phyloP scores from a whole-genome alignment of 768 basidiomycete species.

The Psilocybe azurescens region DNA sequence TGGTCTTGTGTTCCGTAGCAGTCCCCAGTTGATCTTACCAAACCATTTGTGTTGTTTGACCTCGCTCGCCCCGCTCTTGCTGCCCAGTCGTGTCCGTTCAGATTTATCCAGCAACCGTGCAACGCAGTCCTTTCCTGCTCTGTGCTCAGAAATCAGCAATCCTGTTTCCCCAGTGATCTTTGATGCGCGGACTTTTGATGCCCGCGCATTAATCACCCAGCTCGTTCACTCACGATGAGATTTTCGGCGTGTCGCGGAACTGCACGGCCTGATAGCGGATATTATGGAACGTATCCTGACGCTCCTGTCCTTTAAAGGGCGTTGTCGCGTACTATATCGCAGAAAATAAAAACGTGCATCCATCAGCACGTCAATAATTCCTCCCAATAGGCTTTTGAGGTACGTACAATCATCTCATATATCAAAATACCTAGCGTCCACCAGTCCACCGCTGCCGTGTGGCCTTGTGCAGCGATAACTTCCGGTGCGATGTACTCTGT shows the following conservation, averaged over 20 bases:
- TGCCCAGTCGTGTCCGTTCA: slow-evolving; percentile 87
- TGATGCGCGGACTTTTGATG: slow-evolving; percentile 31
- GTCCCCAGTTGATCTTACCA: slow-evolving; percentile 93
- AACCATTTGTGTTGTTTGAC: slow-evolving; percentile 99
- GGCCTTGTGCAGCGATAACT: slow-evolving; percentile 95
- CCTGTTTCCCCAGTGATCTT: slow-evolving; percentile 22
- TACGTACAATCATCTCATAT: slow-evolving; percentile 96
- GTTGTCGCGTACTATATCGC: slow-evolving; percentile 89
- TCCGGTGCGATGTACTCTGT: slow-evolving; percentile 99
- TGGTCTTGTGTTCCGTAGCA: slow-evolving; percentile 89
- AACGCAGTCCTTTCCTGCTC: slow-evolving; percentile 89
- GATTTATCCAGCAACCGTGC: slow-evolving; percentile 90
- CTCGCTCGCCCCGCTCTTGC: slow-evolving; percentile 94
- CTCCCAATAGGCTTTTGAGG: slow-evolving; percentile 33
- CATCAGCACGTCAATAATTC: slow-evolving; percentile 40
- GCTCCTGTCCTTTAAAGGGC: slow-evolving; percentile 96
- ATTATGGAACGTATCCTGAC: slow-evolving; percentile 95
- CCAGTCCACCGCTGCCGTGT: slow-evolving; percentile 99
- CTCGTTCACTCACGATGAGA: slow-evolving; percentile 43
- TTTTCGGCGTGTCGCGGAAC: slow-evolving; percentile 86
- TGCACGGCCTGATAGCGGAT: slow-evolving; percentile 86
- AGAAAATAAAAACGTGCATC: slow-evolving; percentile 11
- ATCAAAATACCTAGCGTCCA: slow-evolving; percentile 98
- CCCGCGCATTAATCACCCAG: slow-evolving; percentile 32
- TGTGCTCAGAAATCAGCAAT: slow-evolving; percentile 41